Conservation (phyloP, 768 basidiomycete genomes). For the Hypsizygus marmoreus region DNA sequence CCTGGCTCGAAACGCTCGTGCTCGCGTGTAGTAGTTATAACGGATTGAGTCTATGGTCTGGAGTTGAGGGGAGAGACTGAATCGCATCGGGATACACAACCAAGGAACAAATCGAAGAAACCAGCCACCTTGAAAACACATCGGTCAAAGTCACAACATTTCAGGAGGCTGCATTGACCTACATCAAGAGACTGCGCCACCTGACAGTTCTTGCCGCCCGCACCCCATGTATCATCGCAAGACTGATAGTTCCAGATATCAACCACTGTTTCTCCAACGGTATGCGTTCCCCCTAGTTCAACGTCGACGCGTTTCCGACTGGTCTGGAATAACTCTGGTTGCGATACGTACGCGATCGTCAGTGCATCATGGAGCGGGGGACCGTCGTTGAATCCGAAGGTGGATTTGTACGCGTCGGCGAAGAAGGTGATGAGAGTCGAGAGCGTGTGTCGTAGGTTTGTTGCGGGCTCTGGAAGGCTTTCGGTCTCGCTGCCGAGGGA, state of each 20-base stretch:
- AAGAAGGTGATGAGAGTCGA: conserved; percentile 79
- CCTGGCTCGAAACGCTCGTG: background rate
- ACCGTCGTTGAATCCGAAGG: conserved; percentile 81
- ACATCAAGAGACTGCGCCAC: conserved; percentile 74
- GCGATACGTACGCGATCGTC: conserved; percentile 73
- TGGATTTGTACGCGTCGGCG: conserved; percentile 66
- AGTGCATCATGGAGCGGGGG: conserved; percentile 89
- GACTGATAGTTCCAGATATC: conserved; percentile 68
- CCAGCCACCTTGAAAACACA: conserved; percentile 46
- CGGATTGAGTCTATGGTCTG: background rate
- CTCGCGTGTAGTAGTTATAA: no score
- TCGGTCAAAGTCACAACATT: background rate
- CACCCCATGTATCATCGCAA: conserved; percentile 73
- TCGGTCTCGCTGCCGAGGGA: conserved; percentile 15
- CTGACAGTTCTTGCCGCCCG: conserved; percentile 71
- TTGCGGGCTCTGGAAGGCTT: conserved; percentile 34
- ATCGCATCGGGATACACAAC: conserved; percentile 62
- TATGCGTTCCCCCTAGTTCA: conserved; percentile 68
- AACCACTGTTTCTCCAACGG: conserved; percentile 78
- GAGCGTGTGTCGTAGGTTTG: conserved; percentile 66
- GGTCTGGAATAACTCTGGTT: conserved; percentile 64
- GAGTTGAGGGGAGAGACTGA: conserved; percentile 59
- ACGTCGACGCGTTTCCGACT: conserved; percentile 79
- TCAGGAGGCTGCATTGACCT: conserved; percentile 19
- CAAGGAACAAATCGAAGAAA: conserved; percentile 69